phyloP scores from a whole-genome alignment of 805 yeast species.

The Metahyphopichia silvanorum region DNA sequence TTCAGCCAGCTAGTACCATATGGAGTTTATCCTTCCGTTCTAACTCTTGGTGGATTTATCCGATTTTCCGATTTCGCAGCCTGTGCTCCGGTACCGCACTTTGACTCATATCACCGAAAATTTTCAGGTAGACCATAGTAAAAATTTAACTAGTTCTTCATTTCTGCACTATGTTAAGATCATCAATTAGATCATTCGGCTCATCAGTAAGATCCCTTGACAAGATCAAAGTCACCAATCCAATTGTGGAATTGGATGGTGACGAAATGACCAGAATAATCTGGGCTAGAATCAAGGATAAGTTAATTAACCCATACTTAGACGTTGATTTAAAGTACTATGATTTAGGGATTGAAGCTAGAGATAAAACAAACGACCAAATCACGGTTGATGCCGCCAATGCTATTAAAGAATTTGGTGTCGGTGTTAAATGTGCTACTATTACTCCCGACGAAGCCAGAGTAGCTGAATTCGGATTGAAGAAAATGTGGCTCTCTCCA shows the following conservation, averaged over 20 bases:
- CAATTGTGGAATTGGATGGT: constrained; percentile 78
- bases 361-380: constrained; percentile 71
- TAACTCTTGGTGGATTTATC: too few relatives aligned
- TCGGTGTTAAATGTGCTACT: constrained; percentile 82
- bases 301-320: constrained; percentile 64
- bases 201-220: constrained; percentile 7
- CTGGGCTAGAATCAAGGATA: constrained; percentile 71
- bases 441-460: constrained; percentile 82
- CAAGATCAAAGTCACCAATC: constrained; percentile 68
- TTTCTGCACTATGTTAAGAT: constrained; percentile 7
- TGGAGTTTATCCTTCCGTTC: too few relatives aligned
- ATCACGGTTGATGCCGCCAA: constrained; percentile 77
- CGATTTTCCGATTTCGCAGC: too few relatives aligned
- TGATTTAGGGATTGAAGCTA: constrained; percentile 63
- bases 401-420: constrained; percentile 72
- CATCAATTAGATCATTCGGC: constrained; percentile 12
- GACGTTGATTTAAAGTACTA: constrained; percentile 74
- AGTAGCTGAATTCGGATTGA: constrained; percentile 68
- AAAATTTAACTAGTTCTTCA: too few relatives aligned
- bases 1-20: too few relatives aligned
- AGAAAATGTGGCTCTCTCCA: constrained; percentile 84
- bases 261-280: constrained; percentile 87
- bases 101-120: too few relatives aligned
- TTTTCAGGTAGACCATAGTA: too few relatives aligned
- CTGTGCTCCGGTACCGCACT: too few relatives aligned